Conservation (phyloP, 208 protist genomes). For the Trypanosoma caninum region DNA sequence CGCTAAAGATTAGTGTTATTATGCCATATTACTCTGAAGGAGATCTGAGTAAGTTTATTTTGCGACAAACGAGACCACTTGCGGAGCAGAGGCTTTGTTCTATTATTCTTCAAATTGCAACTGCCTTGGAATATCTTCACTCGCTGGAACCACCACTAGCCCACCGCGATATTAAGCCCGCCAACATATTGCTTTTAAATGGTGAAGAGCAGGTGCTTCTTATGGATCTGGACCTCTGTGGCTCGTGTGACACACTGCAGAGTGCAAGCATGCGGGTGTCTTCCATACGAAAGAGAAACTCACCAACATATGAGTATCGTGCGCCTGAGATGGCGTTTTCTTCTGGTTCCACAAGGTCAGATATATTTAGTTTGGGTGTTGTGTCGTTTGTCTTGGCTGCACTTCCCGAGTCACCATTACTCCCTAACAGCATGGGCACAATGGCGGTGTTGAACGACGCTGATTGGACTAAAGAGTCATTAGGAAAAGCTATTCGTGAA, state of each 20-base stretch:
- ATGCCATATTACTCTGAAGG: conserved; percentile 87
- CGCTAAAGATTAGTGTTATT: conserved; percentile 60
- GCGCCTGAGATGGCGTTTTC: conserved; percentile 52
- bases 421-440: conserved; percentile 46
- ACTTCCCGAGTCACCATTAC: conserved; percentile 64
- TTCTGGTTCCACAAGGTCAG: conserved; percentile 62
- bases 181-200: conserved; percentile 84
- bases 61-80: conserved; percentile 44
- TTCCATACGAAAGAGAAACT: conserved; percentile 23
- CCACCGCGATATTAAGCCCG: conserved; percentile 88
- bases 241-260: conserved; percentile 36
- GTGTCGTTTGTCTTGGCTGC: conserved; percentile 75
- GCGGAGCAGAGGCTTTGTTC: conserved; percentile 67
- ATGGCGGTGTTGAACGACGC: conserved; percentile 46
- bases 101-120: conserved; percentile 75
- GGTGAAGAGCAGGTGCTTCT: conserved; percentile 82
- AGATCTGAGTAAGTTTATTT: conserved; percentile 65
- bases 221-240: conserved; percentile 85
- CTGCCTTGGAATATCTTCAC: conserved; percentile 80
- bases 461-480: conserved; percentile 42
- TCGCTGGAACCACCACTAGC: conserved; percentile 68
- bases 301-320: conserved; percentile 72
- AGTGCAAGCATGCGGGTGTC: conserved; percentile 34
- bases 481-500: conserved; percentile 45
- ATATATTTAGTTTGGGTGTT: conserved; percentile 84